phyloP scores from a whole-genome alignment of 2,329 filamentous ascomycete genomes.

The Teratosphaeria destructans region DNA sequence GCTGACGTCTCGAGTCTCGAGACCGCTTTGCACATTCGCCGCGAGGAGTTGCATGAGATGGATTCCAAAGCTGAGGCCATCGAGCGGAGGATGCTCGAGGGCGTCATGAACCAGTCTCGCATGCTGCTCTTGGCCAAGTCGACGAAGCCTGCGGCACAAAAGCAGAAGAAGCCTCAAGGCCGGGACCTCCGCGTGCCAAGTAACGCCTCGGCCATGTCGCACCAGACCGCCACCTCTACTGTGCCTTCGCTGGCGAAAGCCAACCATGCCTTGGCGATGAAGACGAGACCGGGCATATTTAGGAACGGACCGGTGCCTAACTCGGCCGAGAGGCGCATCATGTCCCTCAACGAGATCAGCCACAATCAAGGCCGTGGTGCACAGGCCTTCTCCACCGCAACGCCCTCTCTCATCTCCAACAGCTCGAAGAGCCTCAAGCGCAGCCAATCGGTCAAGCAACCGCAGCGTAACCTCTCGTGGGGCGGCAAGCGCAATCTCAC shows the following conservation, averaged over 20 bases:
- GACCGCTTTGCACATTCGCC: slow-evolving; percentile 76
- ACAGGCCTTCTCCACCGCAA: slow-evolving; percentile 13
- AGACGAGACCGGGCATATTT: slow-evolving; percentile 31
- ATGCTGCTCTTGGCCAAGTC: slow-evolving; percentile 69
- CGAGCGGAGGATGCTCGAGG: slow-evolving; percentile 86
- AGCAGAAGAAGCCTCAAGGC: slow-evolving; percentile 25
- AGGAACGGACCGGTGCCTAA: slow-evolving; percentile 29
- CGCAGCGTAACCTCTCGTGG: slow-evolving; percentile 24
- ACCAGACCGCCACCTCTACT: slow-evolving; percentile 29
- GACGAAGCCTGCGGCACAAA: slow-evolving; percentile 32
- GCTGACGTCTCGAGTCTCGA: slow-evolving; percentile 86
- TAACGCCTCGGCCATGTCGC: slow-evolving; percentile 31
- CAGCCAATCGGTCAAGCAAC: slow-evolving; percentile 28
- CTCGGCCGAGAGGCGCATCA: slow-evolving; percentile 56
- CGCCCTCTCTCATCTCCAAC: slow-evolving; percentile 16
- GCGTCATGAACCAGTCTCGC: slow-evolving; percentile 91
- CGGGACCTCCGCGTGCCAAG: slow-evolving; percentile 30
- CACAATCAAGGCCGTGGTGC: slow-evolving; percentile 51
- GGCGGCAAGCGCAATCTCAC: slow-evolving; percentile 21
- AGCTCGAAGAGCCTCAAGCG: slow-evolving; percentile 21
- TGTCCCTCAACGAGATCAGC: slow-evolving; percentile 83
- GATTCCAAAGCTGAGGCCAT: slow-evolving; percentile 78
- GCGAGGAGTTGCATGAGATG: slow-evolving; percentile 86
- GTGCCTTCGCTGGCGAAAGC: slow-evolving; percentile 19
- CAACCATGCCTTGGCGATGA: slow-evolving; percentile 39